Evolutionary conservation across 2,329 filamentous ascomycete genomes (phyloP).

Genomic region (Xylariaceae sp.): DNA sequence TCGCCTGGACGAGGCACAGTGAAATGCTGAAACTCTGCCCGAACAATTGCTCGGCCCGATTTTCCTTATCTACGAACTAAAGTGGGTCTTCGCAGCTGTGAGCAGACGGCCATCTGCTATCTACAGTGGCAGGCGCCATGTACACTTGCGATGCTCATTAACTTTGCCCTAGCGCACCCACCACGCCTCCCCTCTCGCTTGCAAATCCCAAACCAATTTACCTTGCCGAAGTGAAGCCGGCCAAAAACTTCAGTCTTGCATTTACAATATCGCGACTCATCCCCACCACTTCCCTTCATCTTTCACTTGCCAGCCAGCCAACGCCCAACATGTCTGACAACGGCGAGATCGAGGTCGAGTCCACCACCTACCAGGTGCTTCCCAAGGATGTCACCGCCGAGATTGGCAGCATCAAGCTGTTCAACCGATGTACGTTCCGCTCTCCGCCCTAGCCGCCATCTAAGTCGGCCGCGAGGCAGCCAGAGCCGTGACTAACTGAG

Average conservation of each 20-base stretch:
- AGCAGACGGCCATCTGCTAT: neutral
- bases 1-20: neutral
- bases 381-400: constrained; percentile 74
- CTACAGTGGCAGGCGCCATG: neutral
- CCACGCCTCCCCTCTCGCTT: constrained; percentile 20
- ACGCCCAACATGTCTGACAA: constrained; percentile 66
- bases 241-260: constrained; percentile 31
- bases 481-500: constrained; percentile 11
- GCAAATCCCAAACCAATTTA: constrained; percentile 16
- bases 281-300: constrained; percentile 29
- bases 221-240: constrained; percentile 24
- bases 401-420: constrained; percentile 75
- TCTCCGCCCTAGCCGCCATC: constrained; percentile 20
- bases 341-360: constrained; percentile 75
- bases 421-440: constrained; percentile 51
- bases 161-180: constrained; percentile 22
- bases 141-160: neutral
- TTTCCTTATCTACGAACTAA: neutral
- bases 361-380: constrained; percentile 58
- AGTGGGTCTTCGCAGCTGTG: neutral
- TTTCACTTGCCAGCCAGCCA: constrained; percentile 19
- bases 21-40: neutral
- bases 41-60: neutral
- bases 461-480: constrained; percentile 4
- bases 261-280: constrained; percentile 30